Conservation (phyloP, 441 rosid genomes). For the Erysimum cheiri region DNA sequence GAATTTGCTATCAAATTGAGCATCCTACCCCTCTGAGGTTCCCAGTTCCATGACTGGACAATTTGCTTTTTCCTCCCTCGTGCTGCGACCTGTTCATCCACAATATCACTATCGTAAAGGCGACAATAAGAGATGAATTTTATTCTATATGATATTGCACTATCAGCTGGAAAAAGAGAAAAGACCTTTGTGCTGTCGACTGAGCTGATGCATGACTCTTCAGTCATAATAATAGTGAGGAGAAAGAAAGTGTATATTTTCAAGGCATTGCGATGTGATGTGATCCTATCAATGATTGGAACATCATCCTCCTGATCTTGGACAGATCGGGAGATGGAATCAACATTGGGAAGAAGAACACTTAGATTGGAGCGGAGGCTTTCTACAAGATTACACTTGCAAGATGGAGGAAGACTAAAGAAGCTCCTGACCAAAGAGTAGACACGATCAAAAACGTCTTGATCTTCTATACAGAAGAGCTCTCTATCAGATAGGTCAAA, state of each 20-base stretch:
- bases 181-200: conserved; percentile 67
- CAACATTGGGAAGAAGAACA: conserved; percentile 95
- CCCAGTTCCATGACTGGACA: conserved; percentile 87
- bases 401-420: conserved; percentile 57
- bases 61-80: conserved; percentile 72
- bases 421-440: conserved; percentile 71
- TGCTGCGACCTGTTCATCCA: conserved; percentile 58
- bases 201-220: conserved; percentile 58
- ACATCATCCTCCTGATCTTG: conserved; percentile 61
- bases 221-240: conserved; percentile 60
- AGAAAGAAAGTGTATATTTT: conserved; percentile 92
- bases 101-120: conserved; percentile 25
- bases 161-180: background rate
- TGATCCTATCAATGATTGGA: conserved; percentile 61
- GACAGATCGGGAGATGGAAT: conserved; percentile 68
- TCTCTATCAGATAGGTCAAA: conserved; percentile 94
- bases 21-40: conserved; percentile 80
- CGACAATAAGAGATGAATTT: background rate
- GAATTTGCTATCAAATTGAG: conserved; percentile 92
- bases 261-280: conserved; percentile 86
- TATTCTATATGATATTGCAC: conserved; percentile 1
- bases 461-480: conserved; percentile 90
- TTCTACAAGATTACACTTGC: conserved; percentile 77
- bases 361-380: conserved; percentile 88
- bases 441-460: conserved; percentile 83